Evolutionary conservation across 2,329 filamentous ascomycete genomes (phyloP).

Genomic region (Cytospora schulzeri): DNA sequence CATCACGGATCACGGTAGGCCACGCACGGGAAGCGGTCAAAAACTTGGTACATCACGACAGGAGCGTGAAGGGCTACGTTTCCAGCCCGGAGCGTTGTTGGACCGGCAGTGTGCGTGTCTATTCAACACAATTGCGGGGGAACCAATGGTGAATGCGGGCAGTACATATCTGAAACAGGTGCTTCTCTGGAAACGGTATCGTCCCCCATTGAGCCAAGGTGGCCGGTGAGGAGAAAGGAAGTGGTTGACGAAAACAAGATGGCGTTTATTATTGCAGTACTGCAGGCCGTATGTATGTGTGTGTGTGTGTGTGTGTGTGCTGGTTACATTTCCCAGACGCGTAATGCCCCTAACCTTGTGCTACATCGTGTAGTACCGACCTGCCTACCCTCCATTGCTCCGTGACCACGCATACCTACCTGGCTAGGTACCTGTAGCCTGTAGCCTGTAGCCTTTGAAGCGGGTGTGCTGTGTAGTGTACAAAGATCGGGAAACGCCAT

Average conservation of each 20-base stretch:
- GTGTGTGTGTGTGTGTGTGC: background rate
- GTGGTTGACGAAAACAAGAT: background rate
- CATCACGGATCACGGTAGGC: background rate
- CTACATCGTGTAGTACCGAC: too few species aligned
- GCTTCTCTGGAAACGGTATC: background rate
- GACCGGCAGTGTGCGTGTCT: conserved; percentile 15
- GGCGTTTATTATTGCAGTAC: background rate
- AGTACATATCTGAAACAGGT: conserved; percentile 17
- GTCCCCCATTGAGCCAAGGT: background rate
- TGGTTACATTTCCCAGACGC: background rate
- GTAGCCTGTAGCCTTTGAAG: too few species aligned
- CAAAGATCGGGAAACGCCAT: background rate
- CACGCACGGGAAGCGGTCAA: background rate
- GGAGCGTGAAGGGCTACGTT: background rate
- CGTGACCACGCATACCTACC: too few species aligned
- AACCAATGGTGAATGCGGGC: conserved; percentile 3
- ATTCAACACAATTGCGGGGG: background rate
- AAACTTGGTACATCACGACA: background rate
- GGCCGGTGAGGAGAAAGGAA: background rate
- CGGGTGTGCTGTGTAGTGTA: background rate
- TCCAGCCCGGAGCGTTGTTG: conserved; percentile 1
- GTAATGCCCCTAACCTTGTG: background rate
- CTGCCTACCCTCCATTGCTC: too few species aligned
- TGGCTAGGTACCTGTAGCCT: too few species aligned
- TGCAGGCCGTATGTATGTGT: background rate